A percentile compares a stretch with the other conserved stretches of the same genome.
These are phyloP conservation scores for Globisporangium heterothallicum DNA, from an alignment of 352 stramenopile species.

Conservation along the genomic window DNA sequence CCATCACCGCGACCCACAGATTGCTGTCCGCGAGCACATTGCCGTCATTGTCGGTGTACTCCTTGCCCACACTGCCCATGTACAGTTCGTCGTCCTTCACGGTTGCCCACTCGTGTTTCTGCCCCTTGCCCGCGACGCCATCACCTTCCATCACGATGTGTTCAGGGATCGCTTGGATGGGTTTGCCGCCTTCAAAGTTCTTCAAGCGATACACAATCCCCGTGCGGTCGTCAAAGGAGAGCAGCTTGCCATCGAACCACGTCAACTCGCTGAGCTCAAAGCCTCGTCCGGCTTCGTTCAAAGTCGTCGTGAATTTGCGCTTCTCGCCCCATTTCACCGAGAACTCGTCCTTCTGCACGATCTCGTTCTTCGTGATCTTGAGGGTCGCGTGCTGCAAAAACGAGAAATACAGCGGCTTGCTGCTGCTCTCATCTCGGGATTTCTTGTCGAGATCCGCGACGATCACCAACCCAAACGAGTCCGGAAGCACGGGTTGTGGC, in stretches of 20 bases:
- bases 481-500: conserved; percentile 26
- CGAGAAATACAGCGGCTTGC: conserved; percentile 89
- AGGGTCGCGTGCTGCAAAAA: conserved; percentile 90
- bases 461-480: conserved; percentile 84
- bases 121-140: conserved; percentile 94
- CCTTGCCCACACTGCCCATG: conserved; percentile 95
- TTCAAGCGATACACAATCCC: conserved; percentile 98
- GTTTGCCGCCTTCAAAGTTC: conserved; percentile 70
- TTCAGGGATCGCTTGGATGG: conserved; percentile 86
- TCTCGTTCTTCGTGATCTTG: conserved; percentile 42
- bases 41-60: conserved; percentile 90
- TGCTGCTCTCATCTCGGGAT: conserved; percentile 76
- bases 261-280: conserved; percentile 95
- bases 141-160: conserved; percentile 97
- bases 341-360: conserved; percentile 42
- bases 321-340: conserved; percentile 61
- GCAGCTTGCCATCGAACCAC: conserved; percentile 85
- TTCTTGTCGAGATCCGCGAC: conserved; percentile 97
- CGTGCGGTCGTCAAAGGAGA: conserved; percentile 97
- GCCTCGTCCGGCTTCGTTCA: conserved; percentile 94
- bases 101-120: conserved; percentile 99
- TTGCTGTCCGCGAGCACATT: conserved; percentile 95
- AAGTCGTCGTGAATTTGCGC: conserved; percentile 67
- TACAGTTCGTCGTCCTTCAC: conserved; percentile 98
- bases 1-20: conserved; percentile 95